Evolutionary conservation across 2,329 filamentous ascomycete genomes (phyloP).

Genomic region (Madurella fahalii): DNA sequence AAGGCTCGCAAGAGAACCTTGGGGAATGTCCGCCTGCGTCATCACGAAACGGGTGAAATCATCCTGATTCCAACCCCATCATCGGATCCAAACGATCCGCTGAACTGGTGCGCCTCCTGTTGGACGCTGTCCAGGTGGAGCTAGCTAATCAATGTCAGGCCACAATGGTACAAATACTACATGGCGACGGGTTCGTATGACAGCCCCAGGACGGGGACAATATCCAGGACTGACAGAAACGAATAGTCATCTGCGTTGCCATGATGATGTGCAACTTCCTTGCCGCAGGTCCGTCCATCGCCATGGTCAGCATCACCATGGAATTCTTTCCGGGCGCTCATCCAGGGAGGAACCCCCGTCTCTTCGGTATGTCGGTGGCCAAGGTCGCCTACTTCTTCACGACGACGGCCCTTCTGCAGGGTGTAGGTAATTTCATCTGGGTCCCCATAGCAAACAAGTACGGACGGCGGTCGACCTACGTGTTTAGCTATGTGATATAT

Average conservation of each 20-base stretch:
- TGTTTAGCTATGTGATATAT: conserved; percentile 43
- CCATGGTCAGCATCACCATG: conserved; percentile 43
- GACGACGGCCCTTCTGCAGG: conserved; percentile 46
- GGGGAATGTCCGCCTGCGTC: conserved; percentile 40
- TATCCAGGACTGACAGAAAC: neutral
- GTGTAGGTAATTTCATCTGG: conserved; percentile 45
- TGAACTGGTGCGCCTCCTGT: conserved; percentile 42
- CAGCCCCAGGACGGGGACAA: neutral
- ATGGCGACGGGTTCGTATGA: conserved; percentile 34
- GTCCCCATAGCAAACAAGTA: conserved; percentile 44
- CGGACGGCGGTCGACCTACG: conserved; percentile 41
- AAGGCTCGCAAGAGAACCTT: conserved; percentile 29
- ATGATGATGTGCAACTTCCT: conserved; percentile 56
- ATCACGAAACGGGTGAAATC: conserved; percentile 43
- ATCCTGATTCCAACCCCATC: conserved; percentile 50
- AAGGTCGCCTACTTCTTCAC: conserved; percentile 52
- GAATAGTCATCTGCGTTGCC: conserved; percentile 44
- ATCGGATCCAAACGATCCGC: conserved; percentile 48
- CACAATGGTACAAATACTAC: conserved; percentile 46
- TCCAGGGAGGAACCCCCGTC: conserved; percentile 23
- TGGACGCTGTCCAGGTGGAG: conserved; percentile 5
- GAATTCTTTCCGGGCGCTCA: conserved; percentile 42
- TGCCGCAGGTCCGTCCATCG: conserved; percentile 51
- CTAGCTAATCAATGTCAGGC: conserved; percentile 33
- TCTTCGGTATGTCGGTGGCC: conserved; percentile 35